Evolutionary conservation across 768 basidiomycete species (phyloP).

Genomic region (Lactifluus pinguis): DNA sequence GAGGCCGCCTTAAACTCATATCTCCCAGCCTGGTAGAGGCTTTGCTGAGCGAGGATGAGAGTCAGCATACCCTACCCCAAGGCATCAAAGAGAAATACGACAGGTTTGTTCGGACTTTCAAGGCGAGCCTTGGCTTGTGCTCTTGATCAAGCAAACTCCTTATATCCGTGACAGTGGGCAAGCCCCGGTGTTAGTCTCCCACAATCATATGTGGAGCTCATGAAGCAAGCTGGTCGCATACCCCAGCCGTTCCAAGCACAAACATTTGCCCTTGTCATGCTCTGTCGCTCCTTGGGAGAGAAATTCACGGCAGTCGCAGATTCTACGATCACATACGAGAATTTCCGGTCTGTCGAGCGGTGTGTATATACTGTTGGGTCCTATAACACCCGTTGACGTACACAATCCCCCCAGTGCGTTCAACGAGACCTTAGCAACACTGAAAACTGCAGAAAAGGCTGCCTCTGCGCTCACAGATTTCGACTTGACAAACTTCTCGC

Average conservation of each 20-base stretch:
- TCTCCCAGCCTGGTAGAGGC: neutral
- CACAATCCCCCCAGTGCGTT: no score
- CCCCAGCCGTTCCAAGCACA: slow-evolving; percentile 13
- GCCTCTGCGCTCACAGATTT: no score
- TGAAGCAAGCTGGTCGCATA: slow-evolving; percentile 12
- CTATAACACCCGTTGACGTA: no score
- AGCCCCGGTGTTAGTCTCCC: neutral
- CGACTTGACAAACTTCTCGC: no score
- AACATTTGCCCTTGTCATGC: neutral
- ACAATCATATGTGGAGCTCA: neutral
- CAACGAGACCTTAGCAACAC: no score
- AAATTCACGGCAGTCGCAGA: no score
- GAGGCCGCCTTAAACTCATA: neutral
- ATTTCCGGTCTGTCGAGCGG: no score
- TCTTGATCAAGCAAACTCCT: neutral
- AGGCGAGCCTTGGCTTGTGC: neutral
- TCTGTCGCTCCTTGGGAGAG: no score
- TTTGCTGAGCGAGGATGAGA: neutral
- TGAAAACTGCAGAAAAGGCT: no score
- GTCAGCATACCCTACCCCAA: neutral
- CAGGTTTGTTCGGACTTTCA: neutral
- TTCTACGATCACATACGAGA: no score
- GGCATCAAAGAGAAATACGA: neutral
- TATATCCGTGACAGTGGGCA: neutral
- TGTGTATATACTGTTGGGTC: no score